Percentiles rank a stretch among this genome's conserved stretches.
Conservation (phyloP, 2,329 filamentous ascomycete species). For the Talaromyces verruculosus region DNA sequence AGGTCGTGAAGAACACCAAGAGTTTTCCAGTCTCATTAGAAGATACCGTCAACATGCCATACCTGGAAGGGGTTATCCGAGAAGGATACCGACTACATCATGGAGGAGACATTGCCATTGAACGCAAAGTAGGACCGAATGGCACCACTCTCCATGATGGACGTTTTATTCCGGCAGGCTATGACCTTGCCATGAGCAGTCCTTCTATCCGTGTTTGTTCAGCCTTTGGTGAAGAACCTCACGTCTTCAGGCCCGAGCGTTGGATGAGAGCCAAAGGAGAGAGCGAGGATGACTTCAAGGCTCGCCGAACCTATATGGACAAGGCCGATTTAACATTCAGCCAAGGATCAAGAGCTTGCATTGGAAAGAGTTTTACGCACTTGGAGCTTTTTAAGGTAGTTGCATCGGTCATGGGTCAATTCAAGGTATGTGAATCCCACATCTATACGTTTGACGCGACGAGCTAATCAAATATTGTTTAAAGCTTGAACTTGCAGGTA, state of each 20-base stretch:
- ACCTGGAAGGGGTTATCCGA: slow-evolving; percentile 10
- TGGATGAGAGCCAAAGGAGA: slow-evolving; percentile 14
- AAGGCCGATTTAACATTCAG: slow-evolving; percentile 13
- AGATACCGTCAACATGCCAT: slow-evolving; percentile 12
- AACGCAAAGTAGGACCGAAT: slow-evolving; percentile 14
- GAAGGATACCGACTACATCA: slow-evolving; percentile 17
- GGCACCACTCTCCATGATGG: slow-evolving; percentile 12
- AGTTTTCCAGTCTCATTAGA: slow-evolving; percentile 8
- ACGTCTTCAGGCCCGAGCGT: slow-evolving; percentile 9
- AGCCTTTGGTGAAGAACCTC: slow-evolving; percentile 10
- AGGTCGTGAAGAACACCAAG: neutral
- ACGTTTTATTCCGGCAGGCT: slow-evolving; percentile 8
- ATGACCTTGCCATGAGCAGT: slow-evolving; percentile 17
- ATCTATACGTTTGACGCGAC: neutral
- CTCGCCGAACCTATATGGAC: slow-evolving; percentile 11
- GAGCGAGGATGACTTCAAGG: neutral
- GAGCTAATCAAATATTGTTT: neutral
- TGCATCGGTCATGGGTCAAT: slow-evolving; percentile 15
- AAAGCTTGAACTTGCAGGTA: slow-evolving; percentile 6
- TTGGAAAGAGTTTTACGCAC: slow-evolving; percentile 16
- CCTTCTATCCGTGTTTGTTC: slow-evolving; percentile 15
- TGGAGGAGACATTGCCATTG: slow-evolving; percentile 16
- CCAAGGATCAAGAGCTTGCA: slow-evolving; percentile 16
- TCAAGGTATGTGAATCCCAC: slow-evolving; percentile 6
- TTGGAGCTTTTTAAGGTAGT: slow-evolving; percentile 15